phyloP scores from a whole-genome alignment of 495 filamentous ascomycete species.

The Elasticomyces elasticus region DNA sequence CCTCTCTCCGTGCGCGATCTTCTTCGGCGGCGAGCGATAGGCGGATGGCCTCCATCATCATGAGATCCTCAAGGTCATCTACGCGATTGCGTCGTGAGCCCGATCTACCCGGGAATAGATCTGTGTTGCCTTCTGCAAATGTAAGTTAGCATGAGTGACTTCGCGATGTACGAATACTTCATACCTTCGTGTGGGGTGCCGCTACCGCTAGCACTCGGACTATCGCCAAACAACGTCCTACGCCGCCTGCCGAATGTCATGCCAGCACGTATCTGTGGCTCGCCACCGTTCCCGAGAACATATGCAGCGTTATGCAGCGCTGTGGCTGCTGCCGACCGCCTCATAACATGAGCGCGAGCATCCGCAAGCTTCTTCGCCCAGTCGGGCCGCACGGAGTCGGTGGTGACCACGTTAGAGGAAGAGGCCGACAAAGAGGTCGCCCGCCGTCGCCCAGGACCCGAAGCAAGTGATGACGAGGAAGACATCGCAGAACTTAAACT shows the following conservation, averaged over 20 bases:
- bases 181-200: conserved; percentile 26
- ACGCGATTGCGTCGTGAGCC: conserved; percentile 56
- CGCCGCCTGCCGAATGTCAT: conserved; percentile 33
- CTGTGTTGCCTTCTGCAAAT: conserved; percentile 36
- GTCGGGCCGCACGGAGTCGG: conserved; percentile 83
- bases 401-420: conserved; percentile 75
- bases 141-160: conserved; percentile 30
- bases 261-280: conserved; percentile 36
- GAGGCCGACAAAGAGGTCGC: conserved; percentile 74
- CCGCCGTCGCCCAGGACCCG: conserved; percentile 48
- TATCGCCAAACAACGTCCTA: conserved; percentile 32
- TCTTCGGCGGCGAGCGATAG: conserved; percentile 84
- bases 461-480: conserved; percentile 53
- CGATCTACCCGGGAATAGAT: conserved; percentile 42
- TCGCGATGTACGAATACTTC: background rate
- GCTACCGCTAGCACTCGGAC: conserved; percentile 29
- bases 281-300: conserved; percentile 59
- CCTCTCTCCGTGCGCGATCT: conserved; percentile 68
- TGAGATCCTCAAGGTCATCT: conserved; percentile 91
- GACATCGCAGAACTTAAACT: conserved; percentile 60
- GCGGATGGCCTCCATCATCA: conserved; percentile 94
- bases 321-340: conserved; percentile 85
- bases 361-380: conserved; percentile 85
- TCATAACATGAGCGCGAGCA: conserved; percentile 71
- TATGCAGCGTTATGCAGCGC: conserved; percentile 93